A percentile compares a stretch with the other conserved stretches of the same genome.
Conservation (phyloP, 176 grass and related monocot genomes). For the Triticum turgidum region DNA sequence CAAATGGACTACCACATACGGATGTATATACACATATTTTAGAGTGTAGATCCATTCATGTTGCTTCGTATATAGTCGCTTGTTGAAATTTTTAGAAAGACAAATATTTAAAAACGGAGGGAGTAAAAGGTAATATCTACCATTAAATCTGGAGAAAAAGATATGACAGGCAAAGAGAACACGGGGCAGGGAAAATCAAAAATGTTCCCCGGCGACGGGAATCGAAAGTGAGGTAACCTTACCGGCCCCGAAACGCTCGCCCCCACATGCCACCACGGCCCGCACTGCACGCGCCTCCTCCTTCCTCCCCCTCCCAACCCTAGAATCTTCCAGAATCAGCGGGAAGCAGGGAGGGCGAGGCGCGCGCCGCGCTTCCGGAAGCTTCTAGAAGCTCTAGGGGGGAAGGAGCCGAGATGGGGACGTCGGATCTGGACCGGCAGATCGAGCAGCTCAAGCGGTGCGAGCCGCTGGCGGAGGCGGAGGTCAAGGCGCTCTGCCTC, state of each 20-base stretch:
- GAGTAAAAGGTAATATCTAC: too few relatives aligned
- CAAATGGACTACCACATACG: too few relatives aligned
- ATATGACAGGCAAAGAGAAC: neutral
- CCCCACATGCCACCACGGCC: constrained; percentile 3
- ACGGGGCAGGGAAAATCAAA: neutral
- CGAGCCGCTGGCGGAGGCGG: constrained; percentile 90
- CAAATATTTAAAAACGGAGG: too few relatives aligned
- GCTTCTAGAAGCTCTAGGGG: constrained; percentile 28
- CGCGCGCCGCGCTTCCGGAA: constrained; percentile 27
- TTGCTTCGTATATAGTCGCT: too few relatives aligned
- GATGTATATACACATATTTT: too few relatives aligned
- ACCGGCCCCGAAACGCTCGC: neutral
- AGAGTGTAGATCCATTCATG: too few relatives aligned
- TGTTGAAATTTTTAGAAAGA: too few relatives aligned
- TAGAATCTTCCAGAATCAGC: constrained; percentile 50
- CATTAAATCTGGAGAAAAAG: too few relatives aligned
- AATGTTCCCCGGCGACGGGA: neutral
- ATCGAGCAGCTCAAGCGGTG: constrained; percentile 99
- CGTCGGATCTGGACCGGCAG: constrained; percentile 95
- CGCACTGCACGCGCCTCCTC: neutral
- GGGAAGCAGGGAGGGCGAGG: neutral
- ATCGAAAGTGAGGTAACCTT: constrained; percentile 1
- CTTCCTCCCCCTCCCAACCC: constrained; percentile 12
- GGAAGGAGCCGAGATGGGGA: constrained; percentile 24
- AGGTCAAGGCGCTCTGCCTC: constrained; percentile 96